Evolutionary conservation across 495 filamentous ascomycete species (phyloP).

Genomic region (Astrothelium macrocarpum): DNA sequence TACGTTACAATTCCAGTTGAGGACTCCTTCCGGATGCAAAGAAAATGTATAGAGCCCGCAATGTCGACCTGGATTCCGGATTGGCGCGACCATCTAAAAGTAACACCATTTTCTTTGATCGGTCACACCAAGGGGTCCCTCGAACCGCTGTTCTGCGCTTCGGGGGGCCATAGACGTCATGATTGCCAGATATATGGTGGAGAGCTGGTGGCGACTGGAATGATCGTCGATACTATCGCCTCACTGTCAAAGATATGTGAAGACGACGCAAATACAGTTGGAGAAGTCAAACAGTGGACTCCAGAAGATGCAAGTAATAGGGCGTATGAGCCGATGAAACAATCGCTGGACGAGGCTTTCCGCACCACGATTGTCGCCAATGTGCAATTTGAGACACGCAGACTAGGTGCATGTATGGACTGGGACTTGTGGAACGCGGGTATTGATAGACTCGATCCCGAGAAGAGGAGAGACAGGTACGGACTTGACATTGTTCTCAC

Average conservation of each 20-base stretch:
- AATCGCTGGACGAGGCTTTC: not conserved
- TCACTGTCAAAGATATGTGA: not conserved
- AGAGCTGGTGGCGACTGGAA: not conserved
- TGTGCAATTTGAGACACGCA: not conserved
- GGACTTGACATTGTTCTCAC: not conserved
- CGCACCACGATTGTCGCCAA: not conserved
- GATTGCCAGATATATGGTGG: not conserved
- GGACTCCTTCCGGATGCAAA: not conserved
- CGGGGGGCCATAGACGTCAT: not conserved
- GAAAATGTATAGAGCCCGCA: not conserved
- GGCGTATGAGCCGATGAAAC: not conserved
- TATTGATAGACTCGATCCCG: not conserved
- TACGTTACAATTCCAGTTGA: not conserved
- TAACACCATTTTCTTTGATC: not conserved
- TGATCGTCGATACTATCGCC: not conserved
- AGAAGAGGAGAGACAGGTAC: not conserved
- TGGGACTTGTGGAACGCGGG: not conserved
- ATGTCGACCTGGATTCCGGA: not conserved
- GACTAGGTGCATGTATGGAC: not conserved
- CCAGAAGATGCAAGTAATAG: not conserved
- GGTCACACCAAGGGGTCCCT: not conserved
- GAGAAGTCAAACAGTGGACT: not conserved
- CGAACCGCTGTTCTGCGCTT: not conserved
- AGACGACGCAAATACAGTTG: not conserved
- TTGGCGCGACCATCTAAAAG: not conserved